Base-by-base conservation (phyloP, 495 filamentous ascomycete genomes). In the Copromyces sp. region DNA sequence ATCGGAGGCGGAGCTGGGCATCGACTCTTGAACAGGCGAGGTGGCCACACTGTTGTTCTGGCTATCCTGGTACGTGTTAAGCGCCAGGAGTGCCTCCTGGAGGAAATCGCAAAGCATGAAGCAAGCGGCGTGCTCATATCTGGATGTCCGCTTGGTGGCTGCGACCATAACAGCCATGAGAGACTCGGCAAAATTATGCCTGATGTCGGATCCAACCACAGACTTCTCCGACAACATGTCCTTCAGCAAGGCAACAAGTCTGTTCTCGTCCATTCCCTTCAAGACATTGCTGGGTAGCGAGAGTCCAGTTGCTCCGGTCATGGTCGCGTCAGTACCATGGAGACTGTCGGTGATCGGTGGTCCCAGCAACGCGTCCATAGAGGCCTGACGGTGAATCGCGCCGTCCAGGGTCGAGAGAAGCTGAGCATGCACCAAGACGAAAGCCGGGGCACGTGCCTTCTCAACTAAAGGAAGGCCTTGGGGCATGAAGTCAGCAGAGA, bases 91-190 rank as follows among this genome's bases (percentile, higher is more conserved):
- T 7, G 84, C 80, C 78, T 98, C 94, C 78, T 98, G 94, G 39
- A 97, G 84, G 72, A 98, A 94, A 78, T 98, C 95, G 82, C 94
- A 96, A 29, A 98, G 85, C 35, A 93, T 90, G 77, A 95, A 97
- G 79, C 95, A 98, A 17, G 94, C 93, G 81, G 90, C 90, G 74
- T 95, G 92, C 77, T 98, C 90, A 77, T 90, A 98, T 20, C 93
- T 81, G 0, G 94, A 95, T 2, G 90, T 96, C 71, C 88, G 88
- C 76, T 90, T 89, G 9, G 93, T 90, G 12, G 89, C 86, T 11
- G 89, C 88, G 75, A 91, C 93, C 77, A 97, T 84, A 35, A 96
- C 81, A 45, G 85, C 84, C 75, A 89, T 87, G 78, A 98, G 95
- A 1, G 90, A 87, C 74, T 94, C 89, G 39, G 92, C 92, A 79